phyloP scores from a whole-genome alignment of 768 basidiomycete species.

The Psilocybe subaeruginosa region DNA sequence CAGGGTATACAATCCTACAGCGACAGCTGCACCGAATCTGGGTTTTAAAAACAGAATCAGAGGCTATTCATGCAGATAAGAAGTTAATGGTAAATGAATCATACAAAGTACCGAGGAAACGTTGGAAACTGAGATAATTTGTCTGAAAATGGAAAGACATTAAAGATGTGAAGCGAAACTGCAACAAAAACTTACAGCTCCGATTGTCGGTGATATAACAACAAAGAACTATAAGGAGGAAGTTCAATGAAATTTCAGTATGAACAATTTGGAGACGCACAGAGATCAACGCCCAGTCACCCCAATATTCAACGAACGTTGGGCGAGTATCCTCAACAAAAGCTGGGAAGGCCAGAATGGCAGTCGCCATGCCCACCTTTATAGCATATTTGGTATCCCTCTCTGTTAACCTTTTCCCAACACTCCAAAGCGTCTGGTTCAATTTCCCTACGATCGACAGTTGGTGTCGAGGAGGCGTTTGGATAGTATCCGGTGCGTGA shows the following conservation, averaged over 20 bases:
- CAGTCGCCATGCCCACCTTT: constrained; percentile 84
- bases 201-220: constrained; percentile 91
- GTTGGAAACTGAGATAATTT: constrained; percentile 83
- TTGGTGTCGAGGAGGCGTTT: constrained; percentile 67
- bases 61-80: neutral
- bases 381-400: constrained; percentile 85
- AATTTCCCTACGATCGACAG: constrained; percentile 64
- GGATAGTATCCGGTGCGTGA: constrained; percentile 85
- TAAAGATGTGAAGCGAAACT: constrained; percentile 8
- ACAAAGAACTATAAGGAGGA: constrained; percentile 66
- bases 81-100: constrained; percentile 24
- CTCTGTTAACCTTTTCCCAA: constrained; percentile 67
- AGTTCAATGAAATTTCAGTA: neutral
- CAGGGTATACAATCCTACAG: constrained; percentile 69
- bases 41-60: constrained; percentile 8
- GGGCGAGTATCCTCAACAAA: constrained; percentile 82
- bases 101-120: constrained; percentile 84
- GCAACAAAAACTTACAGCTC: constrained; percentile 54
- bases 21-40: constrained; percentile 80
- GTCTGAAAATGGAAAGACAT: constrained; percentile 50
- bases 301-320: constrained; percentile 78
- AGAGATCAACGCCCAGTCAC: constrained; percentile 96
- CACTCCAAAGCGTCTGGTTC: constrained; percentile 72
- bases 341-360: constrained; percentile 84
- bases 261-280: constrained; percentile 35